Evolutionary conservation across 2,329 filamentous ascomycete genomes (phyloP), one percentile per base, ranked within the genome.

Genomic region (Colletotrichum chrysophilum): DNA sequence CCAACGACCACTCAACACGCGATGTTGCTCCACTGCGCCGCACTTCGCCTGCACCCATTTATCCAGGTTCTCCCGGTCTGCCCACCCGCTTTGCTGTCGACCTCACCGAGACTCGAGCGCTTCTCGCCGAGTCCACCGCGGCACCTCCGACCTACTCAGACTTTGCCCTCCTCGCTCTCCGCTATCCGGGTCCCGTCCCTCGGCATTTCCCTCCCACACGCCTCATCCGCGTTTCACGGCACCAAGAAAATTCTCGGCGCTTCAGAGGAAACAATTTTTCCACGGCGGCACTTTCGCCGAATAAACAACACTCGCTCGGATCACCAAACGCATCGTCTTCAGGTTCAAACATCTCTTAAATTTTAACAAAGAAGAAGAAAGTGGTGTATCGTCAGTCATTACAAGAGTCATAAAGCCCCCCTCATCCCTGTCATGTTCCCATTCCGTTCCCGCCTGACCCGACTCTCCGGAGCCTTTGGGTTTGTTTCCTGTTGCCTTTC

Each of bases 301-400:
- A 21, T 14, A 14, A 34, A 36, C 62, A 66, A 16, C 43, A 52
- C n/a, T 24, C 62, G 30, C 62, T 48, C 21, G 18, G 26, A 30
- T 48, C 62, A 66, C 9, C 36, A 38, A 18, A 18, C 26, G 13
- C 30, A 43, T 48, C 36, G 4, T 32, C 4, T 62, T 24, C n/a
- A 21, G n/a, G 21, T n/a, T 38, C 12, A 60, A 62, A 62, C 55
- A 55, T 48, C 14, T 52, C 24, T 52, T 21, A 48, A 66, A 43
- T 12, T 18, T 71, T 62, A 21, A 66, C 55, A 72, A 66, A 62
- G 24, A 62, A 60, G 55, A 67, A 73, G 62, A 61, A 30, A 71
- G 36, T 60, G 52, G 66, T 71, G 43, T 65, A 67, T 75, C 73
- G 70, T 73, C 64, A 73, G 70, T 75, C 73, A 68, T 75, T 75